Evolutionary conservation across 2,329 filamentous ascomycete species (phyloP).

Genomic region (Rutstroemia sp.): DNA sequence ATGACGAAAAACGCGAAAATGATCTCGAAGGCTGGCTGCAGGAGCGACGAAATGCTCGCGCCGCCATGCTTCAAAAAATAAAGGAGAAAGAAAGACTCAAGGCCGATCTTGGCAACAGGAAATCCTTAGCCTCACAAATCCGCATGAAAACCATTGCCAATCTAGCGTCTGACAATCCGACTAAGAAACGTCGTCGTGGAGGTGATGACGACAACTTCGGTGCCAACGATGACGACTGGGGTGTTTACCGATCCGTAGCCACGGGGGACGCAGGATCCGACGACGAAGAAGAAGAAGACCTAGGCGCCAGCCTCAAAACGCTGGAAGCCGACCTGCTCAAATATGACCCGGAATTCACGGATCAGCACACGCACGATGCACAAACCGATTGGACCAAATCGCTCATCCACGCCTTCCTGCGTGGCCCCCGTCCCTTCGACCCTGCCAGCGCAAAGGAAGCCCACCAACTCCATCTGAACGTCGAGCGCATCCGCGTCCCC

Average conservation of each 20-base stretch:
- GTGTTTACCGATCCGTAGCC: slow-evolving; percentile 88
- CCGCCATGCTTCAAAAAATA: slow-evolving; percentile 68
- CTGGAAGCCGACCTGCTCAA: slow-evolving; percentile 80
- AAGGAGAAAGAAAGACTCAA: slow-evolving; percentile 91
- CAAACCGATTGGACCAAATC: slow-evolving; percentile 94
- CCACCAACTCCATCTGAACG: slow-evolving; percentile 89
- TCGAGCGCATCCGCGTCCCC: slow-evolving; percentile 89
- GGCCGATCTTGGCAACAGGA: slow-evolving; percentile 90
- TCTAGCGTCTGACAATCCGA: slow-evolving; percentile 80
- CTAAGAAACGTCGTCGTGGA: slow-evolving; percentile 76
- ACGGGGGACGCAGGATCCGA: slow-evolving; percentile 79
- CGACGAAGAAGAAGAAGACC: slow-evolving; percentile 86
- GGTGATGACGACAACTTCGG: slow-evolving; percentile 95
- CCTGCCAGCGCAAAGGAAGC: slow-evolving; percentile 70
- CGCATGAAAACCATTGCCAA: slow-evolving; percentile 98
- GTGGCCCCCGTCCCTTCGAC: slow-evolving; percentile 82
- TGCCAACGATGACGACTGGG: slow-evolving; percentile 96
- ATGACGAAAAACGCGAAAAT: slow-evolving; percentile 75
- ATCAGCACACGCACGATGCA: slow-evolving; percentile 85
- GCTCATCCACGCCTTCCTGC: slow-evolving; percentile 80
- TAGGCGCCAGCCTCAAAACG: slow-evolving; percentile 62
- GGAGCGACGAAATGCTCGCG: slow-evolving; percentile 69
- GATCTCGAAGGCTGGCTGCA: slow-evolving; percentile 82
- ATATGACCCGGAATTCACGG: slow-evolving; percentile 82
- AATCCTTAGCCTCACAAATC: slow-evolving; percentile 91